Conservation (phyloP, 2,329 filamentous ascomycete species). For the Leptographium radiaticola region DNA sequence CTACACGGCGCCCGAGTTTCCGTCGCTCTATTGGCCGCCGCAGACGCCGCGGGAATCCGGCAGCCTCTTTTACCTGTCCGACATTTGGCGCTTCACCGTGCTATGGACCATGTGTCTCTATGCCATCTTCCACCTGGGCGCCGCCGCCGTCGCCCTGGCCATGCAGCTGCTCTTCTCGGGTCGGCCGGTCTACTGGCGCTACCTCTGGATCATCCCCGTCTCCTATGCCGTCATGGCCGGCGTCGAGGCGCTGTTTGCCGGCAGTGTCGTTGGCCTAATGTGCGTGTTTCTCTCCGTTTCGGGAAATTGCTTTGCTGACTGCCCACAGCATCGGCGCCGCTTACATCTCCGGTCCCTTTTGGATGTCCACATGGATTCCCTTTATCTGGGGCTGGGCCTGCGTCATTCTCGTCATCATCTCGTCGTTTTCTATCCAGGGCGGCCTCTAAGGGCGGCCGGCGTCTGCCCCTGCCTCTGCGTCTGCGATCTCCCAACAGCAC, state of each 20-base stretch:
- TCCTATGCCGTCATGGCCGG: constrained; percentile 60
- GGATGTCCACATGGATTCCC: constrained; percentile 91
- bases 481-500: too few relatives aligned
- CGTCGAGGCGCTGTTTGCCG: constrained; percentile 64
- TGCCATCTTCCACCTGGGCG: constrained; percentile 59
- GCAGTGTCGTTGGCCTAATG: constrained; percentile 71
- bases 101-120: constrained; percentile 78
- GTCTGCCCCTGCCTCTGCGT: neutral
- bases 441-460: constrained; percentile 43
- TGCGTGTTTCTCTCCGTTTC: constrained; percentile 31
- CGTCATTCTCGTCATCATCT: constrained; percentile 68
- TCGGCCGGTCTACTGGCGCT: constrained; percentile 37
- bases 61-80: constrained; percentile 58
- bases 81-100: constrained; percentile 80
- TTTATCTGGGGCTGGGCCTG: constrained; percentile 81
- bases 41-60: constrained; percentile 30
- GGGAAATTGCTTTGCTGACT: neutral
- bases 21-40: constrained; percentile 67
- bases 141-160: constrained; percentile 56
- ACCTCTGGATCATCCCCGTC: constrained; percentile 59
- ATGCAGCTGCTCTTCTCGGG: constrained; percentile 49
- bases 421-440: constrained; percentile 86
- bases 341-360: constrained; percentile 70
- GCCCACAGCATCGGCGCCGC: constrained; percentile 56
- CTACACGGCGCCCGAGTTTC: constrained; percentile 62